Base-by-base conservation (phyloP, 1,284 basidiomycete genomes). In the Sporisorium graminicola region DNA sequence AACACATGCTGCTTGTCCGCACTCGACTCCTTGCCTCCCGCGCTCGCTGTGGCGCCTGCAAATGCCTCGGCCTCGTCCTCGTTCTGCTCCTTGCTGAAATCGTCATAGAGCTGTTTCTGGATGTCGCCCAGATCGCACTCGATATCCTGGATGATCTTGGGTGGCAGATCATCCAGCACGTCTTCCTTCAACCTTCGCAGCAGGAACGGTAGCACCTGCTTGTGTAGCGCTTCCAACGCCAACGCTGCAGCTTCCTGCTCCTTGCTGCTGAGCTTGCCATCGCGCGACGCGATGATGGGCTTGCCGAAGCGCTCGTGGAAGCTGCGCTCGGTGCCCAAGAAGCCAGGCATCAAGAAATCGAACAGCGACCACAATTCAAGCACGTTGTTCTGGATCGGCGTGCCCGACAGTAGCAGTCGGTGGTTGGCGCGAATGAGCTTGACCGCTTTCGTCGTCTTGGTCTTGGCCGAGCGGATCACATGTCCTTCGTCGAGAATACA, bases 61-160 rank as follows among this genome's bases (percentile, higher is more conserved):
- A 82, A 74, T 20, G 63, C 77, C 37, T 81, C 79, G 2, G 79
- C 70, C 88, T 90, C 26, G 91, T 94, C 66, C 62, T 82, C 56
- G 62, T 80, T 65, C 76, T 91, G 90, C 0, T 94, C 96, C 26
- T 67, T 68, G 37, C 83, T 90, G 89, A 80, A 91, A 89, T 87
- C 94, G 94, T 88, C 99, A 95, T 58, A 99, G 86, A 16, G 94
- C 92, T 81, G 62, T 56, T 80, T 79, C 62, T 84, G 82, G 33
- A 83, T 68, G 18, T 79, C 77, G 0, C 95, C 98, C 2, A 99
- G 89, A 83, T 99, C 96, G 88, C 96, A 98, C 84, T 98, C 97
- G 86, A 99, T 98, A 85, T 99, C 97, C 87, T 99, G 97, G 74
- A 99, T 99, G 86, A 99, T 99, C 88, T 99, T 99, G 2, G 97